Evolutionary conservation across 2,329 filamentous ascomycete species (phyloP).

Genomic region (Exophiala viscosa): DNA sequence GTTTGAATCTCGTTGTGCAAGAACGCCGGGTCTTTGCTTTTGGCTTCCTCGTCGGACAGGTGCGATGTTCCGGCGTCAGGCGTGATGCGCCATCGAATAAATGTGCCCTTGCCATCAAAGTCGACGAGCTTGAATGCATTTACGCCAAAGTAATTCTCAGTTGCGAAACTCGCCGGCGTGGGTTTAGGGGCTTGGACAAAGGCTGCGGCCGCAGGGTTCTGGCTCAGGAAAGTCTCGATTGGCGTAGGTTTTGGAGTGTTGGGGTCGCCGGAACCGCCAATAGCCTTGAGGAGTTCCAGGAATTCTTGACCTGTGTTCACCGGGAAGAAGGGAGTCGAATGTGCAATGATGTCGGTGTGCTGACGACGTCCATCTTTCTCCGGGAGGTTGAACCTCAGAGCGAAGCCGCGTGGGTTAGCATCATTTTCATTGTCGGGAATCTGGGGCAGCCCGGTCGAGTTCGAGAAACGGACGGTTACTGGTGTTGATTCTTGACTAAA

Average conservation of each 20-base stretch:
- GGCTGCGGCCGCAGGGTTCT: constrained; percentile 45
- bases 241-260: constrained; percentile 22
- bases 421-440: constrained; percentile 50
- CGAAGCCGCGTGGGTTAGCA: constrained; percentile 49
- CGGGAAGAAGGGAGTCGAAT: constrained; percentile 53
- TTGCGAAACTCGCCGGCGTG: constrained; percentile 47
- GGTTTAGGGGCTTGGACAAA: constrained; percentile 54
- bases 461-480: constrained; percentile 50
- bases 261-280: constrained; percentile 34
- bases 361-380: constrained; percentile 36
- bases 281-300: constrained; percentile 46
- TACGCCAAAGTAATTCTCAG: constrained; percentile 43
- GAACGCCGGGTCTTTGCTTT: constrained; percentile 41
- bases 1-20: constrained; percentile 48
- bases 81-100: constrained; percentile 49
- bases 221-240: constrained; percentile 38
- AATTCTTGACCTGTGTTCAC: constrained; percentile 52
- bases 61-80: constrained; percentile 44
- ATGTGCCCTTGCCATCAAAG: constrained; percentile 44
- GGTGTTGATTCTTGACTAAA: constrained; percentile 46
- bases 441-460: constrained; percentile 49
- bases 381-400: constrained; percentile 47
- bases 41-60: constrained; percentile 39
- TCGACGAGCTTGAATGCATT: constrained; percentile 33
- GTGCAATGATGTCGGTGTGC: constrained; percentile 56